Evolutionary conservation across 140 eudicot genomes (phyloP), one percentile per base, ranked within the genome.

Genomic region (Erigeron philadelphicus): DNA sequence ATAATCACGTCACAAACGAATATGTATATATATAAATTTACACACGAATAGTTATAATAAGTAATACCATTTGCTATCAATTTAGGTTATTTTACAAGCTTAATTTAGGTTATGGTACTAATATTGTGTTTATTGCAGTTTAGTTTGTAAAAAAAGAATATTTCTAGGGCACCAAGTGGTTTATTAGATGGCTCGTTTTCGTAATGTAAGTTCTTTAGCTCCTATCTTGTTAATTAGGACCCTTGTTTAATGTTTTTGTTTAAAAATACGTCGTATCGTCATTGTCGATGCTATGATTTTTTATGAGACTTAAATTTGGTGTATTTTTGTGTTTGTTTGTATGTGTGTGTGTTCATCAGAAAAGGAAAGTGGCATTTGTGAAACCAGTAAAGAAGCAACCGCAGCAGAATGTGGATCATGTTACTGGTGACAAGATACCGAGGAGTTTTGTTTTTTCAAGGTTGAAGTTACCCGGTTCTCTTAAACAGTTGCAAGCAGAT

Each of bases 341-440:
- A 5, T 44, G 21, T 57, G 19, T 35, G 60, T 31, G 7, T 12
- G 38, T 31, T 45, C 11, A 61, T 52, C 85, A 90, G 97, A 88
- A 85, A 60, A 85, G 77, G 89, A 88, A 73, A 74, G 85, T 69
- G 62, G 78, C 74, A 1, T 89, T 90, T 80, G 95, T 90, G 43
- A 87, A 61, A 67, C 84, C 86, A 17, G 46, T 23, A 45, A 86
- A 68, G 86, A 88, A 88, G 75, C 87, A 77, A 4, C 87, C 77
- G 6, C 86, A 72, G 66, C 95, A 87, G 16, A 88, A 77, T 19
- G 96, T 90, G 4, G 95, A 90, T 75, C 97, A 85, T 61, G 76
- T 88, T 3, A 90, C 96, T 1, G 97, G 97, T 9, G 95, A 88
- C 68, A 90, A 88, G 77, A 88, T 90, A 38, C 97, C 97, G 0